Percentiles rank a stretch among this genome's conserved stretches.
These are phyloP conservation scores for Hebeloma cylindrosporum DNA, from an alignment of 768 basidiomycete genomes.

Conservation along the genomic window DNA sequence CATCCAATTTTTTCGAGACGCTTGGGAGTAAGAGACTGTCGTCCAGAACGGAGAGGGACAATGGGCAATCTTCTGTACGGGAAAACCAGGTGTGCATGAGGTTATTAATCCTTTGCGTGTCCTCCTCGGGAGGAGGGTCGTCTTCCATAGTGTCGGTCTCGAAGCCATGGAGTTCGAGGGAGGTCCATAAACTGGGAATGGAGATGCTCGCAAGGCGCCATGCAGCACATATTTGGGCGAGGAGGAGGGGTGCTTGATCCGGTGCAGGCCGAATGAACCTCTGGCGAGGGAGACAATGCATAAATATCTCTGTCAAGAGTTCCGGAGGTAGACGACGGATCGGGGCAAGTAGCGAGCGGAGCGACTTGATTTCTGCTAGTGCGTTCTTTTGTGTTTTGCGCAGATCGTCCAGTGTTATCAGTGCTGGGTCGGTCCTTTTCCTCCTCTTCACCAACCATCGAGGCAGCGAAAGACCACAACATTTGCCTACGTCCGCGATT, in stretches of 20 bases:
- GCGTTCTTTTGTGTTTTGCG: neutral
- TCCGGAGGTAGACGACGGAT: constrained; percentile 27
- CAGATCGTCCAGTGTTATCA: constrained; percentile 1
- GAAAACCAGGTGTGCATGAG: constrained; percentile 20
- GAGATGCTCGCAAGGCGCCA: constrained; percentile 32
- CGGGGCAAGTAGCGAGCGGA: constrained; percentile 13
- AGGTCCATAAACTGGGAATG: constrained; percentile 30
- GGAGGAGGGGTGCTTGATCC: constrained; percentile 19
- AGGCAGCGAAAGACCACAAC: constrained; percentile 9
- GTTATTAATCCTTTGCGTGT: neutral
- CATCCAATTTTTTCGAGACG: constrained; percentile 2
- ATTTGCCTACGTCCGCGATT: neutral
- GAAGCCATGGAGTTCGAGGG: constrained; percentile 16
- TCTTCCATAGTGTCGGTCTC: neutral
- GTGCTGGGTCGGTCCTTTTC: neutral
- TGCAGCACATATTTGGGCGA: constrained; percentile 26
- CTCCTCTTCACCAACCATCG: constrained; percentile 1
- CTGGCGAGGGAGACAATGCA: constrained; percentile 17
- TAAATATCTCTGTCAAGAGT: constrained; percentile 26
- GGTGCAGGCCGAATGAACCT: constrained; percentile 15
- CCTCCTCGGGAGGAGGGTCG: neutral
- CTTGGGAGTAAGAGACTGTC: constrained; percentile 3
- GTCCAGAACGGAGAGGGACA: constrained; percentile 20
- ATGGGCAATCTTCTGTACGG: constrained; percentile 18
- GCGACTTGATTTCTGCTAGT: neutral